Percentiles rank a stretch among this genome's conserved stretches.
Evolutionary conservation across 2,329 filamentous ascomycete species (phyloP).

Genomic region (Lachnum nothofagi): DNA sequence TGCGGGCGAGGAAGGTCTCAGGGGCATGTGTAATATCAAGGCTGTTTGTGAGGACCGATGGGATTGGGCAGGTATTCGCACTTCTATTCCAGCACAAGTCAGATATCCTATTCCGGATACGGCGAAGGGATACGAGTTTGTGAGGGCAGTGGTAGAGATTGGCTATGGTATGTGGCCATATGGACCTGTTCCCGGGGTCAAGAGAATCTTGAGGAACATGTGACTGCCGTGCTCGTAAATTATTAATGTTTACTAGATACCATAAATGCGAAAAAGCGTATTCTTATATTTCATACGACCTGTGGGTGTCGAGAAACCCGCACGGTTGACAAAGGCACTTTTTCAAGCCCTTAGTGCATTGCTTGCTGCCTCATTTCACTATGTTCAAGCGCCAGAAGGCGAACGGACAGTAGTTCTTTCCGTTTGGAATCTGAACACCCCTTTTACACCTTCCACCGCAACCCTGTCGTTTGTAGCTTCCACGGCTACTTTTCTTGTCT

Average conservation of each 20-base stretch:
- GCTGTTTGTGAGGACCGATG: slow-evolving; percentile 73
- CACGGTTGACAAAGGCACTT: no score
- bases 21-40: slow-evolving; percentile 82
- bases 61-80: slow-evolving; percentile 58
- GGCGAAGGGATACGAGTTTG: slow-evolving; percentile 59
- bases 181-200: slow-evolving; percentile 28
- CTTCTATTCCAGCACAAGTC: slow-evolving; percentile 72
- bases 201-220: slow-evolving; percentile 30
- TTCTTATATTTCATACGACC: no score
- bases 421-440: no score
- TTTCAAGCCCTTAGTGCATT: no score
- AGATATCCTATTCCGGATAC: slow-evolving; percentile 73
- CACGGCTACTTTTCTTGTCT: no score
- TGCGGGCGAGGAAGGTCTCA: slow-evolving; percentile 81
- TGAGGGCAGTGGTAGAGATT: slow-evolving; percentile 54
- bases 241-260: slow-evolving; percentile 6
- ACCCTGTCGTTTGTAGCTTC: no score
- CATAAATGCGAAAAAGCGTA: slow-evolving; percentile 1
- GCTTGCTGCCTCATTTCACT: no score
- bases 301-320: no score
- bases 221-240: slow-evolving; percentile 6
- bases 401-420: no score
- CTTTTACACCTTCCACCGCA: no score
- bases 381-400: no score
- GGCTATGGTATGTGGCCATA: slow-evolving; percentile 47